Evolutionary conservation across 352 stramenopile genomes (phyloP).

Genomic region (Phytophthora idaei): DNA sequence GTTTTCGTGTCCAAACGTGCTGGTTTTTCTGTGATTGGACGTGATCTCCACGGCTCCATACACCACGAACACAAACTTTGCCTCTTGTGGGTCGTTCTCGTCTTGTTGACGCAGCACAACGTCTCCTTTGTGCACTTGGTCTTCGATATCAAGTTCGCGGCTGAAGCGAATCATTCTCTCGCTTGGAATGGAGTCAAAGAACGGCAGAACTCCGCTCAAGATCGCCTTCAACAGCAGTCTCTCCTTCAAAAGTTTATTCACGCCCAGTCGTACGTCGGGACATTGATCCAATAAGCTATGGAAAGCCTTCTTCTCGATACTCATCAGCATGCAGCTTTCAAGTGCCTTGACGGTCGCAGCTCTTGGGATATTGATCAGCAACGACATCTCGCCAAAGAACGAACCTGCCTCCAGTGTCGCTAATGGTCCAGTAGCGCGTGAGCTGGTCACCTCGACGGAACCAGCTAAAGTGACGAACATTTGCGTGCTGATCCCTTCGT

Average conservation of each 20-base stretch:
- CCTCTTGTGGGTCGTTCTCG: slow-evolving; percentile 45
- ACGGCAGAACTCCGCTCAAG: slow-evolving; percentile 75
- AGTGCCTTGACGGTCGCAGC: slow-evolving; percentile 69
- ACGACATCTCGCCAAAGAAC: slow-evolving; percentile 85
- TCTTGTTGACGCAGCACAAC: slow-evolving; percentile 42
- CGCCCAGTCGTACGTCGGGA: slow-evolving; percentile 52
- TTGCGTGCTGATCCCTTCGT: slow-evolving; percentile 78
- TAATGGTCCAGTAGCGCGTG: slow-evolving; percentile 47
- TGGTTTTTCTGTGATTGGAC: slow-evolving; percentile 35
- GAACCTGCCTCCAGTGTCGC: slow-evolving; percentile 68
- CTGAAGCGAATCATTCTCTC: slow-evolving; percentile 63
- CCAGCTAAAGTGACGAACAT: slow-evolving; percentile 82
- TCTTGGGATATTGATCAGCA: slow-evolving; percentile 80
- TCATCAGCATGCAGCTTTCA: slow-evolving; percentile 82
- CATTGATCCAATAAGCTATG: slow-evolving; percentile 64
- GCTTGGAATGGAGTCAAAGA: slow-evolving; percentile 61
- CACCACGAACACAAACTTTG: slow-evolving; percentile 65
- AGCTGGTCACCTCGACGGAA: slow-evolving; percentile 67
- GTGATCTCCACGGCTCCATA: slow-evolving; percentile 76
- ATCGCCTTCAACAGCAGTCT: slow-evolving; percentile 72
- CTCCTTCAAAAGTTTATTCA: slow-evolving; percentile 72
- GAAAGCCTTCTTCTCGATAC: slow-evolving; percentile 79
- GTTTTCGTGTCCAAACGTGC: slow-evolving; percentile 37
- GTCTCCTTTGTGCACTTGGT: slow-evolving; percentile 66
- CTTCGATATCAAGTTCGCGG: slow-evolving; percentile 66